These are phyloP conservation scores for Panus rudis DNA, from an alignment of 768 basidiomycete genomes.

Conservation along the genomic window DNA sequence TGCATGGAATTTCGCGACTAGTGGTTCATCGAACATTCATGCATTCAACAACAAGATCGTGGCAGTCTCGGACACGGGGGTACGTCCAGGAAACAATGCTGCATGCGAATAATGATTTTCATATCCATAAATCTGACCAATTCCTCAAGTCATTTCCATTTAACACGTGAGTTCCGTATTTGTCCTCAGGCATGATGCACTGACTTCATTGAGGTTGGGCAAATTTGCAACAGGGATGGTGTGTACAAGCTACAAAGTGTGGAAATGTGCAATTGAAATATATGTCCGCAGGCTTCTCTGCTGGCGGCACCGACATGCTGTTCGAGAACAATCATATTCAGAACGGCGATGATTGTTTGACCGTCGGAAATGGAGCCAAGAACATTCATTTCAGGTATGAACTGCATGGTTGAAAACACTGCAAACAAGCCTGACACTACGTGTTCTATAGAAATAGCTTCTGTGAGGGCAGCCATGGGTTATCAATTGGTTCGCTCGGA, in stretches of 20 bases:
- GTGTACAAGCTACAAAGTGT: background rate
- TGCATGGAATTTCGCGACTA: constrained; percentile 53
- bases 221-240: constrained; percentile 31
- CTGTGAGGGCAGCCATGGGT: constrained; percentile 53
- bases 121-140: background rate
- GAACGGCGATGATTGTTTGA: constrained; percentile 59
- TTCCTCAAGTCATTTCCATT: constrained; percentile 44
- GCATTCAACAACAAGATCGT: constrained; percentile 49
- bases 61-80: constrained; percentile 38
- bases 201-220: background rate
- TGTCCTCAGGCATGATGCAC: constrained; percentile 1
- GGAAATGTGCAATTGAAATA: background rate
- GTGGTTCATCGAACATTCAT: constrained; percentile 41
- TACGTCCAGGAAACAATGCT: background rate
- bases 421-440: background rate
- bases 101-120: background rate
- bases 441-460: constrained; percentile 35
- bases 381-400: constrained; percentile 37
- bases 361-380: constrained; percentile 48
- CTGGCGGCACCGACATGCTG: constrained; percentile 47
- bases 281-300: constrained; percentile 33
- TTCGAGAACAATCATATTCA: constrained; percentile 52
- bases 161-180: constrained; percentile 40
- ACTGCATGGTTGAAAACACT: too few relatives aligned
- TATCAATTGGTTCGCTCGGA: constrained; percentile 48